Base-by-base conservation (phyloP, 371 early-diverging fungal genomes). In the Syncephalastrum sp. region DNA sequence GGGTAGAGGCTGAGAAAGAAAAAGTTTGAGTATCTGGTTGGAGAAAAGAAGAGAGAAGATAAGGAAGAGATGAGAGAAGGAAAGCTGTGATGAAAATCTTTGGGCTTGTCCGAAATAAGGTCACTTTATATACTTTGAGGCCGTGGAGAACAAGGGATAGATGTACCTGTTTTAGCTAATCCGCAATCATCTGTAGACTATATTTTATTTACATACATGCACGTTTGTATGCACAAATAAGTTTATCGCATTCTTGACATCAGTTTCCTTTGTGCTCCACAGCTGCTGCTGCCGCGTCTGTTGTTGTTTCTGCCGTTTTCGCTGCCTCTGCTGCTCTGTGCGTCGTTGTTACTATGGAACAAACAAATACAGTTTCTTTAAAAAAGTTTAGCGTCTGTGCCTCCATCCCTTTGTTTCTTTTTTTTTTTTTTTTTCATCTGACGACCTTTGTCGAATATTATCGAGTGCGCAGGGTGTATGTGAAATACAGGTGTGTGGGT, bases 171-270 rank as follows among this genome's bases (percentile, higher is more conserved):
- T 33, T 33, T 33, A 33, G 38, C 38, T 33, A 33, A 33, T 2
- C 38, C 38, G 38, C 10, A 12, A 33, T 12, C 38, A 33, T 33
- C 15, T 29, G 23, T 42, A 52, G 41, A 51, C 27, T 51, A 38
- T 51, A 51, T 14, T 51, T 51, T 52, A 52, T 52, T 52, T 52
- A 52, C 50, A 50, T 25, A 48, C 52, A 52, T 42, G 42, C 52
- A 52, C 42, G 42, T 42, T 8, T 33, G 38, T 33, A 52, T 52
- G 42, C 24, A 52, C 42, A 52, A 16, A 52, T 42, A 33, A 14
- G 42, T 52, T 19, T 44, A 45, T 44, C 42, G 27, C 17, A 54
- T 23, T 24, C 44, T 54, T 54, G 54, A 54, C 57, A 56, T 56
- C 49, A 48, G 50, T 29, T 45, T 29, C 33, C 19, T 47, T 25